phyloP scores from a whole-genome alignment of 2,329 filamentous ascomycete species.

The Davidsoniella virescens region DNA sequence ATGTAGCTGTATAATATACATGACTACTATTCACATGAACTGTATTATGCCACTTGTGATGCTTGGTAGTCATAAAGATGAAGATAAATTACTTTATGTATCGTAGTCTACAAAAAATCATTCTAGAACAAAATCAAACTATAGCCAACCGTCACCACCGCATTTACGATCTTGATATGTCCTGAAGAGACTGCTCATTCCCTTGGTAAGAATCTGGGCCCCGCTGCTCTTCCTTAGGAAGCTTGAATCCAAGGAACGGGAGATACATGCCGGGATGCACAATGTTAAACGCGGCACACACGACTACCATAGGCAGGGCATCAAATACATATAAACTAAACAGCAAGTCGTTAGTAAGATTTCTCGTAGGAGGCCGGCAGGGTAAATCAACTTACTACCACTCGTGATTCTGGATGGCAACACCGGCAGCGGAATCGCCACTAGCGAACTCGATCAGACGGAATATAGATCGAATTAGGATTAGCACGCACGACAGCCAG shows the following conservation, averaged over 20 bases:
- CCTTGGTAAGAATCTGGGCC: neutral
- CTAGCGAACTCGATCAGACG: conserved; percentile 19
- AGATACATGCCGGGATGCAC: conserved; percentile 20
- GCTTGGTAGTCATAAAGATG: too few relatives aligned
- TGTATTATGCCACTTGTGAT: too few relatives aligned
- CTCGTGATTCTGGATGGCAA: conserved; percentile 17
- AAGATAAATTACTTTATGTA: too few relatives aligned
- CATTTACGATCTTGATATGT: neutral
- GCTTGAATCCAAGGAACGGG: conserved; percentile 19
- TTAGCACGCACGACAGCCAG: conserved; percentile 19
- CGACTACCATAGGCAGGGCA: conserved; percentile 19
- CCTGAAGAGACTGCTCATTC: neutral
- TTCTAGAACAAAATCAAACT: too few relatives aligned
- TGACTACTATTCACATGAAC: too few relatives aligned
- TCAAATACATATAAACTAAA: conserved; percentile 20
- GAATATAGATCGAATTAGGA: conserved; percentile 20
- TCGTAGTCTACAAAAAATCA: too few relatives aligned
- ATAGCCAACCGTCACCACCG: too few relatives aligned
- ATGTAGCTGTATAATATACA: too few relatives aligned
- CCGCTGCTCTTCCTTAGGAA: conserved; percentile 15
- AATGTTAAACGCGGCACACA: conserved; percentile 18
- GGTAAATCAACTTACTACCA: conserved; percentile 17
- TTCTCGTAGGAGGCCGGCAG: neutral
- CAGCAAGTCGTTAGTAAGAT: neutral
- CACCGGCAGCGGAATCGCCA: conserved; percentile 13